These are phyloP conservation scores for Solanum sejunctum DNA, from an alignment of 257 asterid genomes.

Conservation along the genomic window DNA sequence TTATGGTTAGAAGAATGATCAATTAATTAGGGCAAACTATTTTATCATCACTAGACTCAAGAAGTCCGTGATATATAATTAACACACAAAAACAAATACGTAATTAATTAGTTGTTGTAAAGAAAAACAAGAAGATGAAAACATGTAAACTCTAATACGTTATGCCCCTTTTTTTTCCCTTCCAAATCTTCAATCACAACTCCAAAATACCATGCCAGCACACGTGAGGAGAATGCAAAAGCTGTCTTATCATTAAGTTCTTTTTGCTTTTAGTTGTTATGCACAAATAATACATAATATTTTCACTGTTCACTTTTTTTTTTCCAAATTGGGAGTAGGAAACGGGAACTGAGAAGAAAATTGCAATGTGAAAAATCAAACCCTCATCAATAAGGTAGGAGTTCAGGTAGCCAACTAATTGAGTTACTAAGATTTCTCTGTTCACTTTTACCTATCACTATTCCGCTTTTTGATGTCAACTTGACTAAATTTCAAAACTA, in stretches of 20 bases:
- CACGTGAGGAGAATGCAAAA: slow-evolving; percentile 13
- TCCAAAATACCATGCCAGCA: too few species aligned
- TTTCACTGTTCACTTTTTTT: too few species aligned
- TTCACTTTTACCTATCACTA: too few species aligned
- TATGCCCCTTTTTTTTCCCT: neutral
- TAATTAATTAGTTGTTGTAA: neutral
- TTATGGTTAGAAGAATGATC: neutral
- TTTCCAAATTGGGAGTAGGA: too few species aligned
- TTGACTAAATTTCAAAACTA: too few species aligned
- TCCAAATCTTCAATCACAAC: neutral
- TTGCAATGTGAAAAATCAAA: too few species aligned
- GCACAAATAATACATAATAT: too few species aligned
- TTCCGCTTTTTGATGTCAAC: too few species aligned
- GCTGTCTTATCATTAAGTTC: neutral
- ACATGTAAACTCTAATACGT: neutral
- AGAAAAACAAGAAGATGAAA: neutral
- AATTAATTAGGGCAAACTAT: neutral
- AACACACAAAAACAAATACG: neutral
- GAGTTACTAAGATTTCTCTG: too few species aligned
- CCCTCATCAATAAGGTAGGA: too few species aligned
- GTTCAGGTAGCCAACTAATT: too few species aligned
- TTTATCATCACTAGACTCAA: slow-evolving; percentile 19
- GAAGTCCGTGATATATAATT: slow-evolving; percentile 36
- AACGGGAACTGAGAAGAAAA: too few species aligned
- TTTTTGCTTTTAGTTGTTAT: neutral